Percentiles rank a stretch among this genome's conserved stretches.
Evolutionary conservation across 768 basidiomycete genomes (phyloP).

Genomic region (Pluteus cervinus): DNA sequence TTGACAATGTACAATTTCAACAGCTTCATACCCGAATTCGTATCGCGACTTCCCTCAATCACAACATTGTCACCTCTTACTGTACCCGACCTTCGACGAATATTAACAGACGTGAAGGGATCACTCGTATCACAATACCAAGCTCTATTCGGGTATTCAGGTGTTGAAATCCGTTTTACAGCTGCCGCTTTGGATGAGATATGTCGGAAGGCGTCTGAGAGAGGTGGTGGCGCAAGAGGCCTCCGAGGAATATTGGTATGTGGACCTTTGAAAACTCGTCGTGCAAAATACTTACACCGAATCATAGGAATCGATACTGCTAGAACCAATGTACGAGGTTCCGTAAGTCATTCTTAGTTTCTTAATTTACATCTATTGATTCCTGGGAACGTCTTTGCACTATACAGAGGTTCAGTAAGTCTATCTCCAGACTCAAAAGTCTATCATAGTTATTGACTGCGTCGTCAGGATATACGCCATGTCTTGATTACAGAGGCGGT

Average conservation of each 20-base stretch:
- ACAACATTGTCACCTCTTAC: slow-evolving; percentile 79
- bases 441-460: slow-evolving; percentile 4
- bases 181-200: slow-evolving; percentile 74
- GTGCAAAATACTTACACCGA: slow-evolving; percentile 2
- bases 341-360: slow-evolving; percentile 53
- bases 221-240: slow-evolving; percentile 89
- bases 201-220: slow-evolving; percentile 67
- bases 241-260: slow-evolving; percentile 82
- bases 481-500: slow-evolving; percentile 76
- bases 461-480: slow-evolving; percentile 60
- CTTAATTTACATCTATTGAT: neutral
- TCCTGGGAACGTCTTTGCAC: slow-evolving; percentile 1
- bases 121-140: slow-evolving; percentile 88
- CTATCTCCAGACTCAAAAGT: slow-evolving; percentile 1
- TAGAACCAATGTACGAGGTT: slow-evolving; percentile 91
- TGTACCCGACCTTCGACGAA: slow-evolving; percentile 76
- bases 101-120: slow-evolving; percentile 88
- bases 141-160: slow-evolving; percentile 76
- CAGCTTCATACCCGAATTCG: slow-evolving; percentile 93
- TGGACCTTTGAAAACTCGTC: neutral
- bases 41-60: slow-evolving; percentile 89
- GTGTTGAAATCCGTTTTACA: slow-evolving; percentile 85
- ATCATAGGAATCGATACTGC: slow-evolving; percentile 66
- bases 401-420: slow-evolving; percentile 59
- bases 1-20: slow-evolving; percentile 1